Conservation (phyloP, 345 rosid genomes). For the Salix arbutifolia region DNA sequence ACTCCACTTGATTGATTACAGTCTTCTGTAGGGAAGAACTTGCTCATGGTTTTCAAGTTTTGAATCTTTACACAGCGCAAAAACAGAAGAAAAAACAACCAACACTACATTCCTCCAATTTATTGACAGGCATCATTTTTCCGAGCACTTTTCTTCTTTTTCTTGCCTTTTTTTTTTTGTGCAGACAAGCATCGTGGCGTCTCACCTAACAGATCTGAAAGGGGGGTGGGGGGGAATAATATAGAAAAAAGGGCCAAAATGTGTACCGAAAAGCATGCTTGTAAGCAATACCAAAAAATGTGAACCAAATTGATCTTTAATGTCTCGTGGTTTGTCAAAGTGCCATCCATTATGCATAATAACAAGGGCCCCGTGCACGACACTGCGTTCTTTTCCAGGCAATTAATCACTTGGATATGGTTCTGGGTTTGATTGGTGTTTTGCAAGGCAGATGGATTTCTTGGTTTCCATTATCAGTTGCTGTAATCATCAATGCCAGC, state of each 20-base stretch:
- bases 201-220: conserved; percentile 25
- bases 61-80: no score
- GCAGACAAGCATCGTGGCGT: conserved; percentile 23
- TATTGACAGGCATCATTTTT: no score
- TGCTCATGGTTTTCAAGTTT: no score
- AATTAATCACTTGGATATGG: background rate
- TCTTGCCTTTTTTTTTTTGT: background rate
- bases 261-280: conserved; percentile 27
- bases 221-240: no score
- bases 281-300: conserved; percentile 14
- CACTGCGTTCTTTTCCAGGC: background rate
- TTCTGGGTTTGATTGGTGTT: background rate
- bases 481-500: conserved; percentile 11
- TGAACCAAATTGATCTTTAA: conserved; percentile 23
- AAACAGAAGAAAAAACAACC: no score
- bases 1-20: no score
- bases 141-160: no score
- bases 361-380: conserved; percentile 24
- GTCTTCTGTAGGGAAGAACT: no score
- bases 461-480: background rate
- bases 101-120: no score
- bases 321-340: conserved; percentile 29
- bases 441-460: conserved; percentile 14
- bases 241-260: conserved; percentile 18
- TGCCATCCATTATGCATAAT: conserved; percentile 25